Evolutionary conservation across 345 rosid genomes (phyloP).

Genomic region (Moricandia arvensis): DNA sequence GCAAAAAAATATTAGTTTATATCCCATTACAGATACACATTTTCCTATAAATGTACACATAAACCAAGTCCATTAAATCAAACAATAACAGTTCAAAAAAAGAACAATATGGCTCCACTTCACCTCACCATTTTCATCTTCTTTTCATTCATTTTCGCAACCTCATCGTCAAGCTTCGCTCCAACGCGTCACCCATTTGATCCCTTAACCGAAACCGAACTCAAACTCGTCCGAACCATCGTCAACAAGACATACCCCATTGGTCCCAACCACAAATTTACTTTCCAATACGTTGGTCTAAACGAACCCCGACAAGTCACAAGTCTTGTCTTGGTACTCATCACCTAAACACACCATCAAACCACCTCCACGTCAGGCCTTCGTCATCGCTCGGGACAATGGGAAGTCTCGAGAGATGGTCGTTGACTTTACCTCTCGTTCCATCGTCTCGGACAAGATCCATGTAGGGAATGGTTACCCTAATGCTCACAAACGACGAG

Average conservation of each 20-base stretch:
- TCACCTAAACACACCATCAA: constrained; percentile 11
- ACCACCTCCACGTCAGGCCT: constrained; percentile 52
- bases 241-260: constrained; percentile 32
- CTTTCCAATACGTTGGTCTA: constrained; percentile 61
- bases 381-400: constrained; percentile 50
- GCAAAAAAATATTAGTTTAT: background rate
- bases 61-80: constrained; percentile 2
- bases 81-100: background rate
- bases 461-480: constrained; percentile 63
- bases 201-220: constrained; percentile 57
- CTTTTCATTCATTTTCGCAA: background rate
- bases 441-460: constrained; percentile 40
- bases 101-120: constrained; percentile 24
- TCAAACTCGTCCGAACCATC: constrained; percentile 45
- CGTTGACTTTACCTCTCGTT: constrained; percentile 45
- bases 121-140: constrained; percentile 19
- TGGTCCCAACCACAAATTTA: constrained; percentile 45
- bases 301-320: constrained; percentile 66
- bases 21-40: background rate
- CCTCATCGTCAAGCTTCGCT: constrained; percentile 32
- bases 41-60: constrained; percentile 11
- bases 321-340: constrained; percentile 53
- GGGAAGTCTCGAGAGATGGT: constrained; percentile 47
- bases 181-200: constrained; percentile 60
- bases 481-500: constrained; percentile 50